A percentile compares a stretch with the other conserved stretches of the same genome.
phyloP scores from a whole-genome alignment of 805 yeast genomes.

The Candida hungchunana region DNA sequence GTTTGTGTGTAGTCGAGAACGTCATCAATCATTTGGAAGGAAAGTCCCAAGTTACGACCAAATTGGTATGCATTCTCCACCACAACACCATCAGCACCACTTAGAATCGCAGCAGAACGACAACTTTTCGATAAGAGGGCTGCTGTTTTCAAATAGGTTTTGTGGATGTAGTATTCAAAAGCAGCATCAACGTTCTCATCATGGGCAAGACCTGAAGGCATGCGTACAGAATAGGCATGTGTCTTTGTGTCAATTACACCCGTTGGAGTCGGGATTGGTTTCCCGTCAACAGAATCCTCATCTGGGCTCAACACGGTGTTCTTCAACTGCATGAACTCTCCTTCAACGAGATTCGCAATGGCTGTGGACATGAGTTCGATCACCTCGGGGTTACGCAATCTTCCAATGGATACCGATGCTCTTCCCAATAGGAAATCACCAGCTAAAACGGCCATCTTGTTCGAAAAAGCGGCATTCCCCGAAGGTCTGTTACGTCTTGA shows the following conservation, averaged over 20 bases:
- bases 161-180: slow-evolving; percentile 91
- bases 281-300: slow-evolving; percentile 42
- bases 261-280: slow-evolving; percentile 49
- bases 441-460: slow-evolving; percentile 95
- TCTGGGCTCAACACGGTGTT: slow-evolving; percentile 72
- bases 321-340: slow-evolving; percentile 97
- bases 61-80: slow-evolving; percentile 85
- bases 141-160: slow-evolving; percentile 93
- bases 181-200: slow-evolving; percentile 74
- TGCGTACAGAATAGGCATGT: slow-evolving; percentile 33
- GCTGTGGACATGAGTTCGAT: slow-evolving; percentile 93
- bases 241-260: slow-evolving; percentile 55
- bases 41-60: slow-evolving; percentile 89
- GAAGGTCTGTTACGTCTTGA: slow-evolving; percentile 86
- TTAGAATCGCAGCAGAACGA: slow-evolving; percentile 86
- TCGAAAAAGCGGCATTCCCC: slow-evolving; percentile 91
- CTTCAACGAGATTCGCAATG: slow-evolving; percentile 95
- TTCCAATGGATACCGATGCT: slow-evolving; percentile 92
- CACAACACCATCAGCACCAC: slow-evolving; percentile 74
- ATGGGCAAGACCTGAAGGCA: slow-evolving; percentile 42
- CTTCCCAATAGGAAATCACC: slow-evolving; percentile 95
- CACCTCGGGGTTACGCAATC: slow-evolving; percentile 94
- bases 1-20: slow-evolving; percentile 92
- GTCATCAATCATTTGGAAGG: slow-evolving; percentile 96
- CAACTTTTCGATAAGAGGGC: slow-evolving; percentile 91